phyloP scores from a whole-genome alignment of 495 filamentous ascomycete genomes.

The Rhizodiscina lignyota region DNA sequence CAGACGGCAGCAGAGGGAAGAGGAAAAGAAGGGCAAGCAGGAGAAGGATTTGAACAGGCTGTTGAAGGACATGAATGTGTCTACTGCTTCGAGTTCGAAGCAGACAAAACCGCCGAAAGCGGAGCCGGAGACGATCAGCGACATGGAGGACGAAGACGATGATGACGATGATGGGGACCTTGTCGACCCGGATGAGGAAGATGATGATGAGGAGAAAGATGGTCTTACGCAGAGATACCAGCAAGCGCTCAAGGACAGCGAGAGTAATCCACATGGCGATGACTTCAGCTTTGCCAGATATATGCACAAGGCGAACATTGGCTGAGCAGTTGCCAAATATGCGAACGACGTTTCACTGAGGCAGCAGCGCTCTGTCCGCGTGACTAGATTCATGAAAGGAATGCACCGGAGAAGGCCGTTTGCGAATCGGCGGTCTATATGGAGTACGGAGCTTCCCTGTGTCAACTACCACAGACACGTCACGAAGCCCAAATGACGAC shows the following conservation, averaged over 20 bases:
- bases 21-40: slow-evolving; percentile 47
- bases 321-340: too few relatives aligned
- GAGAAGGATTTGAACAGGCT: slow-evolving; percentile 75
- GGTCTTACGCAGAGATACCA: slow-evolving; percentile 46
- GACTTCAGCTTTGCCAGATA: slow-evolving; percentile 46
- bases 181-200: slow-evolving; percentile 27
- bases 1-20: slow-evolving; percentile 55
- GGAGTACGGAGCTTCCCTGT: too few relatives aligned
- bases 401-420: too few relatives aligned
- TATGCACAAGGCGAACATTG: slow-evolving; percentile 24
- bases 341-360: too few relatives aligned
- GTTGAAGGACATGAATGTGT: slow-evolving; percentile 87
- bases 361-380: too few relatives aligned
- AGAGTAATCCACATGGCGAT: slow-evolving; percentile 24
- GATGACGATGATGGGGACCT: slow-evolving; percentile 24
- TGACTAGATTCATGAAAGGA: too few relatives aligned
- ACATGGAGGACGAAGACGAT: slow-evolving; percentile 38
- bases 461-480: too few relatives aligned
- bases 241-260: slow-evolving; percentile 30
- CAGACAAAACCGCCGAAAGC: slow-evolving; percentile 17
- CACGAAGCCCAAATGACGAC: too few relatives aligned
- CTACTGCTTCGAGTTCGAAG: slow-evolving; percentile 26
- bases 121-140: slow-evolving; percentile 38
- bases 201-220: slow-evolving; percentile 8
- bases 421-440: too few relatives aligned